Conservation (phyloP, 2,329 filamentous ascomycete species). For the Penicillium vulpinum region DNA sequence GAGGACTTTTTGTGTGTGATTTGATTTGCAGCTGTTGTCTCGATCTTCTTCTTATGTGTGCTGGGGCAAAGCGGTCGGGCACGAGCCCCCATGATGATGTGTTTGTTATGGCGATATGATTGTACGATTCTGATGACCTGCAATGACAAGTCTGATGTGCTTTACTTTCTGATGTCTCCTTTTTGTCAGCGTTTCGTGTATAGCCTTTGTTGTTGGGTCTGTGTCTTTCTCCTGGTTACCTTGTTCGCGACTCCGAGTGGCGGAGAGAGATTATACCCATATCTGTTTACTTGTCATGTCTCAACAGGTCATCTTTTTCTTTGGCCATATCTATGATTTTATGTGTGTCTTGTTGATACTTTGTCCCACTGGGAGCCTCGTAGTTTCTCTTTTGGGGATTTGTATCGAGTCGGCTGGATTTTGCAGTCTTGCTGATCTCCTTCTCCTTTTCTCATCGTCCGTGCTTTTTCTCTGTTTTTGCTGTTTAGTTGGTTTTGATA, state of each 20-base stretch:
- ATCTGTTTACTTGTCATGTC: slow-evolving; percentile 24
- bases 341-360: background rate
- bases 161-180: slow-evolving; percentile 15
- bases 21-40: slow-evolving; percentile 25
- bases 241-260: slow-evolving; percentile 20
- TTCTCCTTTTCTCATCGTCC: background rate
- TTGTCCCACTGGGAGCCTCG: background rate
- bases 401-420: slow-evolving; percentile 3
- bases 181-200: slow-evolving; percentile 20
- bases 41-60: slow-evolving; percentile 10
- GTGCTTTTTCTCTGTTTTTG: background rate
- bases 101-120: slow-evolving; percentile 33
- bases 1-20: slow-evolving; percentile 22
- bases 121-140: slow-evolving; percentile 40
- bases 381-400: slow-evolving; percentile 1
- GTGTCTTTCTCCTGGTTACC: slow-evolving; percentile 13
- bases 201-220: slow-evolving; percentile 13
- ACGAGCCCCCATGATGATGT: slow-evolving; percentile 3
- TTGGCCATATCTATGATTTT: slow-evolving; percentile 16
- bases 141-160: slow-evolving; percentile 29
- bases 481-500: slow-evolving; percentile 11
- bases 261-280: slow-evolving; percentile 28
- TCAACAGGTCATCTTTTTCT: slow-evolving; percentile 22
- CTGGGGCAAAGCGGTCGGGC: slow-evolving; percentile 11
- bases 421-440: background rate